Evolutionary conservation across 345 rosid genomes (phyloP).

Genomic region (Erodium maritimum): DNA sequence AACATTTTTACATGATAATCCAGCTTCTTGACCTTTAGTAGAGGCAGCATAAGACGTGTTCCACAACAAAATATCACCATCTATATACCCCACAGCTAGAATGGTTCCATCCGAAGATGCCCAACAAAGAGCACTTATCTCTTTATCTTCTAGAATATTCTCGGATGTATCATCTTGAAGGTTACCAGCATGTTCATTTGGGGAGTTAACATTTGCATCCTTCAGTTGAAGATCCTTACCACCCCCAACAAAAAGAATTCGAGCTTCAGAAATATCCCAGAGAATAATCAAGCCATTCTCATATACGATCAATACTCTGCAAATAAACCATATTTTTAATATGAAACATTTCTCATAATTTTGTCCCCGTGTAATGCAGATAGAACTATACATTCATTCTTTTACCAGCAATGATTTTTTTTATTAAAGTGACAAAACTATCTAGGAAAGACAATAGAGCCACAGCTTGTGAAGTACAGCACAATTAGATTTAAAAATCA

Average conservation of each 20-base stretch:
- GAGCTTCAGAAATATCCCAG: slow-evolving; percentile 51
- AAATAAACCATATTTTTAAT: slow-evolving; percentile 6
- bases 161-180: slow-evolving; percentile 17
- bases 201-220: slow-evolving; percentile 23
- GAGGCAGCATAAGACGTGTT: slow-evolving; percentile 26
- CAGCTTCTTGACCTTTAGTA: slow-evolving; percentile 21
- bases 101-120: slow-evolving; percentile 53
- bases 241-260: slow-evolving; percentile 43
- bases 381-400: neutral
- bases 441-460: no score
- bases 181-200: slow-evolving; percentile 11
- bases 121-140: slow-evolving; percentile 71
- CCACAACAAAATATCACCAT: slow-evolving; percentile 71
- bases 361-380: slow-evolving; percentile 1
- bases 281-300: slow-evolving; percentile 48
- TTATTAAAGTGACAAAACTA: no score
- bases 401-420: no score
- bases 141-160: slow-evolving; percentile 31
- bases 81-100: slow-evolving; percentile 59
- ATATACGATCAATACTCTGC: slow-evolving; percentile 61
- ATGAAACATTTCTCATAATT: neutral
- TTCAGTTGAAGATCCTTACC: slow-evolving; percentile 48
- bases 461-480: no score
- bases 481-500: no score
- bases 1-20: slow-evolving; percentile 25